These are phyloP conservation scores for Taxawa tesnikishii DNA, from an alignment of 2,329 filamentous ascomycete genomes.

Conservation along the genomic window DNA sequence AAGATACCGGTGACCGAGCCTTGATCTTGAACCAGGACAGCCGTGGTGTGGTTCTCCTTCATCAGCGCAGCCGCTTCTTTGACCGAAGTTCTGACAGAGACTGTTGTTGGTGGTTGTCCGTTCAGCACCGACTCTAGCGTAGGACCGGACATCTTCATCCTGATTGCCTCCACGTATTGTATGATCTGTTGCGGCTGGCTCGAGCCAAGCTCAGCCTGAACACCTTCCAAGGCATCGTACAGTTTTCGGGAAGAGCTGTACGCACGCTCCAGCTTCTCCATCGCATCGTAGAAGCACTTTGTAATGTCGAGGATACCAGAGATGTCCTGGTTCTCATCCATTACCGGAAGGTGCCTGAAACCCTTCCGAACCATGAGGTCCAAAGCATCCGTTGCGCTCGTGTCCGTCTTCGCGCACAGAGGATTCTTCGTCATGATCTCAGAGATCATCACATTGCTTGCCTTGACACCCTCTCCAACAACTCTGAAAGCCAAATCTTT, in stretches of 20 bases:
- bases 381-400: conserved; percentile 90
- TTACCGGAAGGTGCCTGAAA: conserved; percentile 93
- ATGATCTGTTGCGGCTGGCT: conserved; percentile 98
- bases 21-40: conserved; percentile 90
- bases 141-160: conserved; percentile 93
- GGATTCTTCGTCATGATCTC: conserved; percentile 99
- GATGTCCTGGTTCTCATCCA: conserved; percentile 99
- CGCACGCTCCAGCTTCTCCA: conserved; percentile 97
- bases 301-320: conserved; percentile 97
- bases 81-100: conserved; percentile 90
- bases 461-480: conserved; percentile 80
- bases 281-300: conserved; percentile 99
- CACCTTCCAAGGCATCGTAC: conserved; percentile 93
- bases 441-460: conserved; percentile 79
- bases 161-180: conserved; percentile 92
- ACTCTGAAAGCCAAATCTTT: conserved; percentile 98
- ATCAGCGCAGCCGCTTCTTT: conserved; percentile 91
- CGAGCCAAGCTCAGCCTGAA: conserved; percentile 90
- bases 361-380: conserved; percentile 98
- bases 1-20: conserved; percentile 98
- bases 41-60: conserved; percentile 98
- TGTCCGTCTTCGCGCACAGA: conserved; percentile 91
- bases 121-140: conserved; percentile 91
- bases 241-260: conserved; percentile 97
- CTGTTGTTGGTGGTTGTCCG: conserved; percentile 82